phyloP scores from a whole-genome alignment of 2,329 filamentous ascomycete species.

The Sporothrix euskadiensis region DNA sequence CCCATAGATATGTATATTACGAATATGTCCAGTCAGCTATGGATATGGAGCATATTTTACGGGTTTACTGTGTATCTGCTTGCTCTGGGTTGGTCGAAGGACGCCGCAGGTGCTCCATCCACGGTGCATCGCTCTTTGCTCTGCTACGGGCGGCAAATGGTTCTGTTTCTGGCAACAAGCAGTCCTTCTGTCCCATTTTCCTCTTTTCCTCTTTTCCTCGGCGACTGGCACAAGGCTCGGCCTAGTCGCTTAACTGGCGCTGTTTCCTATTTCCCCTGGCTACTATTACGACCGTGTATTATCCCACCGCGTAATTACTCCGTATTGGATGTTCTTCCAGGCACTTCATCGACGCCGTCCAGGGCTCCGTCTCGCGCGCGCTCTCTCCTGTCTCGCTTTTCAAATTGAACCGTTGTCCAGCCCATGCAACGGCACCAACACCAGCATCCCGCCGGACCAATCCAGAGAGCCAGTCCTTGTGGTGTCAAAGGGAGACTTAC shows the following conservation, averaged over 20 bases:
- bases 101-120: neutral
- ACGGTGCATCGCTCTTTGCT: neutral
- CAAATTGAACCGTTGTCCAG: neutral
- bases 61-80: neutral
- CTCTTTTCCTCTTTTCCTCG: conserved; percentile 5
- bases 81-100: neutral
- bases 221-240: conserved; percentile 7
- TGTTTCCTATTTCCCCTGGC: neutral
- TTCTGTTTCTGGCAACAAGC: conserved; percentile 23
- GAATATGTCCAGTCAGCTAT: neutral
- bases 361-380: neutral
- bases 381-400: neutral
- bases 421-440: neutral
- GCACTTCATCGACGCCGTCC: neutral
- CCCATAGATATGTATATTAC: neutral
- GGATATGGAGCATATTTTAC: neutral
- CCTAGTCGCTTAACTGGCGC: neutral
- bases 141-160: conserved; percentile 24
- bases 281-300: neutral
- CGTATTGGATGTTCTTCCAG: neutral
- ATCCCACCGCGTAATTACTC: neutral
- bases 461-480: neutral
- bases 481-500: neutral
- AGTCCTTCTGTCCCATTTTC: neutral
- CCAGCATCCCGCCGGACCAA: neutral